These are phyloP conservation scores for Mycosarcoma mackinlayi DNA, from an alignment of 1,284 basidiomycete genomes.

Conservation along the genomic window DNA sequence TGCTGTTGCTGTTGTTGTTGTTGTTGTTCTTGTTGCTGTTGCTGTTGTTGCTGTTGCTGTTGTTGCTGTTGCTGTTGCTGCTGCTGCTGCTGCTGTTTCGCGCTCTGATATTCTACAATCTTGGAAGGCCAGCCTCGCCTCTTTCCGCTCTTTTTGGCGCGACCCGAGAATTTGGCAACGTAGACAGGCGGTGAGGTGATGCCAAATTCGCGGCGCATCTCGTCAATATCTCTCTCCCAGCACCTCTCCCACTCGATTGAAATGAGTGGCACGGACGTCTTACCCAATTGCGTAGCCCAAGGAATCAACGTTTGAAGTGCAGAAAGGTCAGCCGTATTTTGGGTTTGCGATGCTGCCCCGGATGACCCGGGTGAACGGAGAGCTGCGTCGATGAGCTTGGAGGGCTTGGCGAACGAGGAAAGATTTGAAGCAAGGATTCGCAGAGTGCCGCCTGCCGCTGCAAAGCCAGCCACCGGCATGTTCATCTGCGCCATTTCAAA, in stretches of 20 bases:
- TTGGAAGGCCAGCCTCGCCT: conserved; percentile 61
- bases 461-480: conserved; percentile 86
- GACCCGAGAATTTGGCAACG: conserved; percentile 52
- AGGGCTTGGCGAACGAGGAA: conserved; percentile 36
- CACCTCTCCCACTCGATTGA: conserved; percentile 95
- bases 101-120: conserved; percentile 48
- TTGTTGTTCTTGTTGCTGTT: no score
- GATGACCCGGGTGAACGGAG: conserved; percentile 9
- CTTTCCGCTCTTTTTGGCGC: conserved; percentile 30
- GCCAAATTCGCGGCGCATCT: conserved; percentile 84
- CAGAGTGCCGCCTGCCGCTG: conserved; percentile 77
- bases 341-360: neutral
- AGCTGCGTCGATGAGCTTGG: conserved; percentile 23
- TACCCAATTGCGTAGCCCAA: conserved; percentile 85
- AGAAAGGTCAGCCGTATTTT: conserved; percentile 19
- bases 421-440: conserved; percentile 50
- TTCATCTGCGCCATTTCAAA: conserved; percentile 94
- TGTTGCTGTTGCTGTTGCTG: no score
- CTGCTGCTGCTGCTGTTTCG: conserved; percentile 23
- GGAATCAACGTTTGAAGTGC: conserved; percentile 41
- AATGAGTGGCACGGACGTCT: conserved; percentile 79
- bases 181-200: conserved; percentile 69
- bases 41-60: no score
- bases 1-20: conserved; percentile 3
- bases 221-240: conserved; percentile 84